Conservation (phyloP, 176 grass and related monocot genomes). For the barley (Hordeum vulgare) region DNA sequence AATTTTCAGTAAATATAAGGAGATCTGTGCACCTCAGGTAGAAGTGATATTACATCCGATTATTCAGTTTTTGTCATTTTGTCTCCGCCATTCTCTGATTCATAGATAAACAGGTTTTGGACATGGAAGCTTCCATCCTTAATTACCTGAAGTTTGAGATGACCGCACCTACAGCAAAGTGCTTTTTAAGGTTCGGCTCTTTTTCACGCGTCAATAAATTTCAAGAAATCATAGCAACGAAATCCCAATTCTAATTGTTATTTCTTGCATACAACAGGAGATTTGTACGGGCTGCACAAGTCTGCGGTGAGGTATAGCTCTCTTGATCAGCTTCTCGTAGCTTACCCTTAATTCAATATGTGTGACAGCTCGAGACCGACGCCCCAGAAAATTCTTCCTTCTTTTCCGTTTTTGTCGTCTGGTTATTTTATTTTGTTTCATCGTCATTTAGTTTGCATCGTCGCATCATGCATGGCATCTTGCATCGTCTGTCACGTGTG, state of each 20-base stretch:
- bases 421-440: too few relatives aligned
- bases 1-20: slow-evolving; percentile 83
- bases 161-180: slow-evolving; percentile 84
- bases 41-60: slow-evolving; percentile 24
- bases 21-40: slow-evolving; percentile 98
- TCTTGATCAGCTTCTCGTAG: slow-evolving; percentile 2
- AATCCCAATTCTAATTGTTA: not conserved
- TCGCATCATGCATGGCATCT: too few relatives aligned
- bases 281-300: slow-evolving; percentile 88
- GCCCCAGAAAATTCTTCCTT: too few relatives aligned
- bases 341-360: not conserved
- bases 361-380: too few relatives aligned
- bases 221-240: not conserved
- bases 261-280: slow-evolving; percentile 47
- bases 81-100: not conserved
- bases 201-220: not conserved
- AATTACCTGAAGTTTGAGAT: slow-evolving; percentile 95
- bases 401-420: too few relatives aligned
- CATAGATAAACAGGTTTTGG: slow-evolving; percentile 49
- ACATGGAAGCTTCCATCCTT: slow-evolving; percentile 88
- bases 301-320: slow-evolving; percentile 55
- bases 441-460: too few relatives aligned
- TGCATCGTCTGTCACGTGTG: too few relatives aligned
- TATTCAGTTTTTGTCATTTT: not conserved
- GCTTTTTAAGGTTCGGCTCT: slow-evolving; percentile 69